Evolutionary conservation across 768 basidiomycete species (phyloP).

Genomic region (Tulasnella sp.): DNA sequence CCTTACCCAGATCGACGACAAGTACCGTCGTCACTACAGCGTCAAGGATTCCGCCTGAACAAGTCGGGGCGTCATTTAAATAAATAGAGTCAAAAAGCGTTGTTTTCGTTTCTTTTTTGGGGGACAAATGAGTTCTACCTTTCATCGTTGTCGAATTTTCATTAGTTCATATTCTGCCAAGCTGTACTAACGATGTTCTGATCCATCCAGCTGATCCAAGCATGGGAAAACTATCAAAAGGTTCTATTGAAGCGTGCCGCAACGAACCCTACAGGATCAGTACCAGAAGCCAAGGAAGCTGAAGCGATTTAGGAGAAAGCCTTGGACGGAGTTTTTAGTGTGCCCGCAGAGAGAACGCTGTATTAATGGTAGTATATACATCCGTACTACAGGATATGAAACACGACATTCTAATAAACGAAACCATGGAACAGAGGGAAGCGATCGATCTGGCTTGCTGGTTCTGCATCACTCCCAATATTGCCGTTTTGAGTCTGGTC

Average conservation of each 20-base stretch:
- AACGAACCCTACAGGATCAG: constrained; percentile 22
- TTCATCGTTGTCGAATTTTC: neutral
- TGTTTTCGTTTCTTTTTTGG: neutral
- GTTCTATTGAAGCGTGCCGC: constrained; percentile 46
- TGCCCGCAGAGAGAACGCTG: neutral
- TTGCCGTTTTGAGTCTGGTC: constrained; percentile 38
- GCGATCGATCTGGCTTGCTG: neutral
- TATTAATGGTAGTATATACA: neutral
- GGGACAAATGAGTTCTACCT: neutral
- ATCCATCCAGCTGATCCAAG: constrained; percentile 49
- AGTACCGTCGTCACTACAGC: constrained; percentile 85
- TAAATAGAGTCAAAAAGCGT: too few relatives aligned
- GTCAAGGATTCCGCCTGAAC: constrained; percentile 26
- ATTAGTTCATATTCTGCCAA: neutral
- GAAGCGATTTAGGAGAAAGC: constrained; percentile 6
- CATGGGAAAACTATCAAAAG: constrained; percentile 80
- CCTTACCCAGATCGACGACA: constrained; percentile 80
- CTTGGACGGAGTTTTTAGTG: neutral
- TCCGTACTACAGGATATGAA: neutral
- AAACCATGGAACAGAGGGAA: neutral
- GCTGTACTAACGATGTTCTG: neutral
- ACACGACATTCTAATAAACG: neutral
- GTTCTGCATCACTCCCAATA: constrained; percentile 54
- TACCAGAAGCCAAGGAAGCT: neutral
- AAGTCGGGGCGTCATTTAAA: neutral